phyloP scores from a whole-genome alignment of 352 stramenopile genomes.

The Globisporangium canariense region DNA sequence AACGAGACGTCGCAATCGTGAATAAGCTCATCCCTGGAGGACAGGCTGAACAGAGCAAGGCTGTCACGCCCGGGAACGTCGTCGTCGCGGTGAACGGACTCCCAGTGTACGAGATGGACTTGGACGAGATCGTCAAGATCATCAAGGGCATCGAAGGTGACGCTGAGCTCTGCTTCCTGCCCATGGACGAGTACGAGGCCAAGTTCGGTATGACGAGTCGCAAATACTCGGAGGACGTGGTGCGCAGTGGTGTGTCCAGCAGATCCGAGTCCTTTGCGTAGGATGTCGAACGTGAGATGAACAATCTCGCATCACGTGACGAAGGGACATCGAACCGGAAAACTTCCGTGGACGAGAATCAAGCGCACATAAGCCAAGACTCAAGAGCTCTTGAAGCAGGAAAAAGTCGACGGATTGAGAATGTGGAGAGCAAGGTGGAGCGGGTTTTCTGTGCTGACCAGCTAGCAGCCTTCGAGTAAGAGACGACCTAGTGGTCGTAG shows the following conservation, averaged over 20 bases:
- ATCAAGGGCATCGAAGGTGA: conserved; percentile 65
- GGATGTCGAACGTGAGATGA: not conserved
- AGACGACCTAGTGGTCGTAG: not conserved
- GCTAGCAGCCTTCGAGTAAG: no score
- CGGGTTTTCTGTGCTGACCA: no score
- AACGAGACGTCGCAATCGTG: conserved; percentile 56
- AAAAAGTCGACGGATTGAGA: no score
- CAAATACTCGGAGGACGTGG: conserved; percentile 24
- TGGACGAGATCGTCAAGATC: conserved; percentile 72
- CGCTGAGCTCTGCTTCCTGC: conserved; percentile 75
- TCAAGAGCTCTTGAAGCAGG: no score
- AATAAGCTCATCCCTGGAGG: conserved; percentile 46
- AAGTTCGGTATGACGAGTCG: conserved; percentile 48
- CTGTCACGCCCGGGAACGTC: conserved; percentile 62
- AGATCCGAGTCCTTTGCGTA: conserved; percentile 14
- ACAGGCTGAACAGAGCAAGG: conserved; percentile 61
- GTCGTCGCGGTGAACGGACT: conserved; percentile 80
- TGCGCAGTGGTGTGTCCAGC: conserved; percentile 16
- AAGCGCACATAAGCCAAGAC: not conserved
- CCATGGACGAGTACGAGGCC: conserved; percentile 66
- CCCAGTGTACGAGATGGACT: conserved; percentile 77
- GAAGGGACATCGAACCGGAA: not conserved
- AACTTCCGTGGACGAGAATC: not conserved
- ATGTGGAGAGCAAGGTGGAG: not conserved
- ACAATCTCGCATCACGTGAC: not conserved